Percentiles rank a stretch among this genome's conserved stretches.
Conservation (phyloP, 2,329 filamentous ascomycete genomes). For the Paraphaeosphaeria minitans region DNA sequence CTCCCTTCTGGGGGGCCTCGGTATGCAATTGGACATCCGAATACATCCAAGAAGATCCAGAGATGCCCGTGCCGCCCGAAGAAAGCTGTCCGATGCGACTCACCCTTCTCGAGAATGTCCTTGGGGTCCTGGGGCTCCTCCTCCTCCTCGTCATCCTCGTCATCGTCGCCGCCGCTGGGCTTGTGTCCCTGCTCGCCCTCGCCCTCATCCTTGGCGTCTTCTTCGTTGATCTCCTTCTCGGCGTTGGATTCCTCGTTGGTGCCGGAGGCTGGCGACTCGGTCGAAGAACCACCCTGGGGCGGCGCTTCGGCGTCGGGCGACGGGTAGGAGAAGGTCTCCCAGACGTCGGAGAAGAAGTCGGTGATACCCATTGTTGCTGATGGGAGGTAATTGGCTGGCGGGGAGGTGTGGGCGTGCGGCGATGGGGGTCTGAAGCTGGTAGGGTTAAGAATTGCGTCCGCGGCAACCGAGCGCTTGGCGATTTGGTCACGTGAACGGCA, state of each 20-base stretch:
- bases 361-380: constrained; percentile 63
- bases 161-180: constrained; percentile 58
- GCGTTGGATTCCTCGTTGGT: constrained; percentile 50
- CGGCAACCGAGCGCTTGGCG: too few species aligned
- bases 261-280: constrained; percentile 47
- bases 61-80: background rate
- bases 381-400: constrained; percentile 40
- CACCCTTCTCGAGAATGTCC: constrained; percentile 89
- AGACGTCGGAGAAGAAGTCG: constrained; percentile 68
- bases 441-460: constrained; percentile 15
- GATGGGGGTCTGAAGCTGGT: constrained; percentile 27
- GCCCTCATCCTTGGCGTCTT: constrained; percentile 48
- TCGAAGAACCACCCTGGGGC: constrained; percentile 47
- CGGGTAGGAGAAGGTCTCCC: constrained; percentile 64
- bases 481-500: too few species aligned
- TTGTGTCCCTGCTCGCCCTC: constrained; percentile 56
- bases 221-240: constrained; percentile 52
- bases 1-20: background rate
- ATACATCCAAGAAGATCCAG: constrained; percentile 6
- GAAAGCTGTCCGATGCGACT: constrained; percentile 50
- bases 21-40: constrained; percentile 17
- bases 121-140: constrained; percentile 73
- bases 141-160: constrained; percentile 78
- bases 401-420: constrained; percentile 27
- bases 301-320: constrained; percentile 53